Conservation (phyloP, 192 early-diverging fungal species). For the Geosiphon pyriformis region DNA sequence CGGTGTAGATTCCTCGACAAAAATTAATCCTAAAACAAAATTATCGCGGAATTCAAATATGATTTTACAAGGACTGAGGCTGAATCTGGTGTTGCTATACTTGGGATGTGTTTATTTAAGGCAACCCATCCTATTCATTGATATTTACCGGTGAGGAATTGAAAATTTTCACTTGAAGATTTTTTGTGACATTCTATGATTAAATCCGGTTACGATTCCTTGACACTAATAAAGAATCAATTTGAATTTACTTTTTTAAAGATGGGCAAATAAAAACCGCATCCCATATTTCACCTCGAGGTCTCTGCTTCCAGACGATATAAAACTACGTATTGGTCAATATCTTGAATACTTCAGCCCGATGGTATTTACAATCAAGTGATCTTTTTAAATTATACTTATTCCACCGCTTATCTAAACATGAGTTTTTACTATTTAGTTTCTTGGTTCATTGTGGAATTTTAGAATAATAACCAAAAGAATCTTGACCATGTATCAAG, state of each 20-base stretch:
- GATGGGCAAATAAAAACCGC: background rate
- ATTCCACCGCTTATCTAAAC: background rate
- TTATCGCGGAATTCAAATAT: background rate
- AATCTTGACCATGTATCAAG: conserved; percentile 4
- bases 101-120: conserved; percentile 16
- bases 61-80: background rate
- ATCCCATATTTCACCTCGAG: background rate
- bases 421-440: background rate
- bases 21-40: background rate
- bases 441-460: background rate
- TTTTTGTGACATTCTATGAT: background rate
- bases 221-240: background rate
- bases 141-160: conserved; percentile 3
- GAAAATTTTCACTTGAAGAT: background rate
- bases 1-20: no score
- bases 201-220: background rate
- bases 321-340: conserved; percentile 9
- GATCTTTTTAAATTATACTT: background rate
- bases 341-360: background rate
- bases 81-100: conserved; percentile 4
- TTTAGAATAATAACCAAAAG: background rate
- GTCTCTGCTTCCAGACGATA: background rate
- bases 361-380: background rate
- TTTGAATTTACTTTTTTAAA: background rate
- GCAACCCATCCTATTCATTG: conserved; percentile 10